These are phyloP conservation scores for Coemansia sp. DNA, from an alignment of 192 early-diverging fungal genomes.

Conservation along the genomic window DNA sequence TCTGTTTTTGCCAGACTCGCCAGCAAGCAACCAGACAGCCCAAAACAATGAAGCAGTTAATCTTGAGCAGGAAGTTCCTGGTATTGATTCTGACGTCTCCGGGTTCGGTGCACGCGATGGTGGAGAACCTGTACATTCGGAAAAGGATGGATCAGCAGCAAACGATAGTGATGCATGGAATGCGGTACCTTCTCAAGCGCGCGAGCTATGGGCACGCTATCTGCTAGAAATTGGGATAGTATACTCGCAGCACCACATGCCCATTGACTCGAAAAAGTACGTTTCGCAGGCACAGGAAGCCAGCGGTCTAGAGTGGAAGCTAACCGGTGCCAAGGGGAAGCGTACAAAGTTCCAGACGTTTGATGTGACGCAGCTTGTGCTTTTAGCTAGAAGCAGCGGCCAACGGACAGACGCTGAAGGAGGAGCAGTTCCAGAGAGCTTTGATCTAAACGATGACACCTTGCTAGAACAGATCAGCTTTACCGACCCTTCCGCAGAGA, in stretches of 20 bases:
- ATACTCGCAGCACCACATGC: slow-evolving; percentile 74
- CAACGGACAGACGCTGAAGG: slow-evolving; percentile 29
- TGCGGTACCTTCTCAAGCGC: slow-evolving; percentile 8
- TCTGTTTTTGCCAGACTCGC: slow-evolving; percentile 19
- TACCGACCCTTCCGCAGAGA: slow-evolving; percentile 52
- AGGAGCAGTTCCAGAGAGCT: slow-evolving; percentile 63
- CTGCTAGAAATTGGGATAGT: slow-evolving; percentile 80
- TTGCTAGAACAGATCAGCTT: slow-evolving; percentile 81
- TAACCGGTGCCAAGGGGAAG: slow-evolving; percentile 88
- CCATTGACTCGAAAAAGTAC: slow-evolving; percentile 62
- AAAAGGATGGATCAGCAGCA: background rate
- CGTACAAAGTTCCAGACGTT: slow-evolving; percentile 92
- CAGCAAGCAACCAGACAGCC: slow-evolving; percentile 10
- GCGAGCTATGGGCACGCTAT: slow-evolving; percentile 61
- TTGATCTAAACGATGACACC: slow-evolving; percentile 90
- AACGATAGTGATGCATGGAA: slow-evolving; percentile 13
- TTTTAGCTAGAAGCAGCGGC: slow-evolving; percentile 78
- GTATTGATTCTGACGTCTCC: background rate
- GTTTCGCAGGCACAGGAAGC: slow-evolving; percentile 75
- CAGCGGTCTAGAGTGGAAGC: slow-evolving; percentile 79
- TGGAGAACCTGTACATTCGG: background rate
- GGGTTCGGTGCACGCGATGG: background rate
- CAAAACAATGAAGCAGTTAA: background rate
- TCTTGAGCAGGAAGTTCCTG: slow-evolving; percentile 7
- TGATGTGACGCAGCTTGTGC: slow-evolving; percentile 87